A percentile compares a stretch with the other conserved stretches of the same genome.
phyloP scores from a whole-genome alignment of 331 rosid genomes.

The Ulmus americana region DNA sequence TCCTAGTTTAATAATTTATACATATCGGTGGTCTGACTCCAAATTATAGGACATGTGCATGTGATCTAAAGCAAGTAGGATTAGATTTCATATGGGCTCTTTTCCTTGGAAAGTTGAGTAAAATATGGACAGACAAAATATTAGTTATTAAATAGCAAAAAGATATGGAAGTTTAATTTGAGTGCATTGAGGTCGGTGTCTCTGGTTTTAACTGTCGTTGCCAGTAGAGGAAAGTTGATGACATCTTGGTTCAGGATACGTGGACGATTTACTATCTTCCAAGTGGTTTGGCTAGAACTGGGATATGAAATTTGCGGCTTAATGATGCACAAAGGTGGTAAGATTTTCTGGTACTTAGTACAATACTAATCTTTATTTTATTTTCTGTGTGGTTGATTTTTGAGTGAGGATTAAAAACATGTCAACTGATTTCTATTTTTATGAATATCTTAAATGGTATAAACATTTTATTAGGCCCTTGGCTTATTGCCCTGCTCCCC shows the following conservation, averaged over 20 bases:
- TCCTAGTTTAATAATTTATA: constrained; percentile 12
- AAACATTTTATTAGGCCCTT: neutral
- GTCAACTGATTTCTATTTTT: neutral
- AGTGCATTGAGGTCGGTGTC: constrained; percentile 18
- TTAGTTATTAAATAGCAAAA: neutral
- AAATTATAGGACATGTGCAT: constrained; percentile 40
- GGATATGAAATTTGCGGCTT: neutral
- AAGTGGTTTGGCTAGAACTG: neutral
- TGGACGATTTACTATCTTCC: neutral
- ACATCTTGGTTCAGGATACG: constrained; percentile 1
- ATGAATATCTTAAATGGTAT: neutral
- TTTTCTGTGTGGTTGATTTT: neutral
- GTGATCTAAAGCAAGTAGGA: constrained; percentile 38
- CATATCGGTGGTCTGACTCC: constrained; percentile 23
- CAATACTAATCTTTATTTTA: neutral
- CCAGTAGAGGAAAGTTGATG: constrained; percentile 6
- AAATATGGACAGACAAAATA: constrained; percentile 7
- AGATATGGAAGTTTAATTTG: constrained; percentile 15
- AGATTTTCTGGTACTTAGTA: neutral
- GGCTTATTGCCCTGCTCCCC: neutral
- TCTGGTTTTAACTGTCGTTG: constrained; percentile 15
- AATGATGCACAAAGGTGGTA: neutral
- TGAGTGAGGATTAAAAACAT: neutral
- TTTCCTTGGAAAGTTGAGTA: constrained; percentile 19
- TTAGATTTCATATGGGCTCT: constrained; percentile 51